phyloP scores from a whole-genome alignment of 805 yeast species.

The Monosporozyma unispora region DNA sequence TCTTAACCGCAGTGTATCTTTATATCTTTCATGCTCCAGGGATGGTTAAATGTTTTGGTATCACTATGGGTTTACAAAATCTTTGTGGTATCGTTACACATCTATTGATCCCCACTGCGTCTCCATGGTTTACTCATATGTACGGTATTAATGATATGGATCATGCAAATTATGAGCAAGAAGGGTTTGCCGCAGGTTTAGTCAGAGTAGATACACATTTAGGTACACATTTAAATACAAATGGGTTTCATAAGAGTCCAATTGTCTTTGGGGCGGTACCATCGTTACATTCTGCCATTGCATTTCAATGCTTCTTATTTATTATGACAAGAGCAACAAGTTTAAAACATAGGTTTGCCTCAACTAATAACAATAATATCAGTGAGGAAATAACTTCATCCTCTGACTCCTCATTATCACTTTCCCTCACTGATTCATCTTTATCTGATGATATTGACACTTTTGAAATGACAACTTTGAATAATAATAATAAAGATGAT shows the following conservation, averaged over 20 bases:
- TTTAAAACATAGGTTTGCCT: conserved; percentile 17
- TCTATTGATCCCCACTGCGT: conserved; percentile 56
- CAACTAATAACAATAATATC: too few species aligned
- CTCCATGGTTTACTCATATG: conserved; percentile 63
- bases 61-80: conserved; percentile 53
- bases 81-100: conserved; percentile 53
- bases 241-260: conserved; percentile 59
- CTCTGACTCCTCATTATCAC: conserved; percentile 1
- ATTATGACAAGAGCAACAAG: conserved; percentile 33
- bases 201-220: conserved; percentile 54
- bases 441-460: neutral
- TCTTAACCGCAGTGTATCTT: conserved; percentile 51
- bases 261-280: conserved; percentile 63
- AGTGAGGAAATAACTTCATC: too few species aligned
- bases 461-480: neutral
- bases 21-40: conserved; percentile 65
- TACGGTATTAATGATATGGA: conserved; percentile 44
- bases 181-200: conserved; percentile 65
- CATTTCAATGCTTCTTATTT: conserved; percentile 39
- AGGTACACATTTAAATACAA: conserved; percentile 50
- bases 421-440: conserved; percentile 3
- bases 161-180: conserved; percentile 49
- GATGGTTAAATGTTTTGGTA: conserved; percentile 42
- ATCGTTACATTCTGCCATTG: conserved; percentile 59
- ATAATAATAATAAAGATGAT: too few species aligned